Conservation (phyloP, 495 filamentous ascomycete genomes). For the Penicillium coprophilum region DNA sequence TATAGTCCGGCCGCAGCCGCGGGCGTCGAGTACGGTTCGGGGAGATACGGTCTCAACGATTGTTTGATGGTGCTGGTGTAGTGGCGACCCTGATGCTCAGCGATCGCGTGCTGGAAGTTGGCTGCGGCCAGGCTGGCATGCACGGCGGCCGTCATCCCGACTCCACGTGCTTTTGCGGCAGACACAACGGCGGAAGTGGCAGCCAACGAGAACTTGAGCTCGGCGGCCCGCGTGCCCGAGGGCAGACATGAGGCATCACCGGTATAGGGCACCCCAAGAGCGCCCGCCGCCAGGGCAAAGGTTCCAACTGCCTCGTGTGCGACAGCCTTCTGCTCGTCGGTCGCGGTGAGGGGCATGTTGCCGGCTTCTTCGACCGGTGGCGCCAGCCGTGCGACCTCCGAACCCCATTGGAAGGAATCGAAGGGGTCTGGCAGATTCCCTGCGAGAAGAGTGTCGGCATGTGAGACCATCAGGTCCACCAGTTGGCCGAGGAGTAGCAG, state of each 20-base stretch:
- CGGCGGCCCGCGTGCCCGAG: slow-evolving; percentile 17
- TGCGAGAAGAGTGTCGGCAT: slow-evolving; percentile 16
- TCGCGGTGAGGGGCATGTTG: slow-evolving; percentile 12
- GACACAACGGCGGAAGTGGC: slow-evolving; percentile 16
- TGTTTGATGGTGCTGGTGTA: slow-evolving; percentile 38
- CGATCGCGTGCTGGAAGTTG: slow-evolving; percentile 23
- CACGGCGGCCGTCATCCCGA: slow-evolving; percentile 26
- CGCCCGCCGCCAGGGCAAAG: slow-evolving; percentile 12
- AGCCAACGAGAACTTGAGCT: slow-evolving; percentile 11
- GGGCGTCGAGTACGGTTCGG: slow-evolving; percentile 25
- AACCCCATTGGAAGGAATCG: slow-evolving; percentile 24
- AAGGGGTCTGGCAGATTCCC: slow-evolving; percentile 9
- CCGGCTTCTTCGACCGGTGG: slow-evolving; percentile 30
- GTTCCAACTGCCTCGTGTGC: slow-evolving; percentile 17
- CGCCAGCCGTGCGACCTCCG: slow-evolving; percentile 25
- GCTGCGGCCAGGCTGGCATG: slow-evolving; percentile 30
- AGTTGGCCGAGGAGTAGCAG: slow-evolving; percentile 32
- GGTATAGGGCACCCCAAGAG: slow-evolving; percentile 21
- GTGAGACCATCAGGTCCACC: slow-evolving; percentile 15
- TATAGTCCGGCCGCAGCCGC: slow-evolving; percentile 27
- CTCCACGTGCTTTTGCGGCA: slow-evolving; percentile 16
- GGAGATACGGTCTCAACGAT: slow-evolving; percentile 29
- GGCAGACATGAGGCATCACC: slow-evolving; percentile 21
- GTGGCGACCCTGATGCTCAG: slow-evolving; percentile 20
- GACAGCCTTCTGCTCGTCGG: slow-evolving; percentile 11